Evolutionary conservation across 371 early-diverging fungal species (phyloP).

Genomic region (Circinella minor): DNA sequence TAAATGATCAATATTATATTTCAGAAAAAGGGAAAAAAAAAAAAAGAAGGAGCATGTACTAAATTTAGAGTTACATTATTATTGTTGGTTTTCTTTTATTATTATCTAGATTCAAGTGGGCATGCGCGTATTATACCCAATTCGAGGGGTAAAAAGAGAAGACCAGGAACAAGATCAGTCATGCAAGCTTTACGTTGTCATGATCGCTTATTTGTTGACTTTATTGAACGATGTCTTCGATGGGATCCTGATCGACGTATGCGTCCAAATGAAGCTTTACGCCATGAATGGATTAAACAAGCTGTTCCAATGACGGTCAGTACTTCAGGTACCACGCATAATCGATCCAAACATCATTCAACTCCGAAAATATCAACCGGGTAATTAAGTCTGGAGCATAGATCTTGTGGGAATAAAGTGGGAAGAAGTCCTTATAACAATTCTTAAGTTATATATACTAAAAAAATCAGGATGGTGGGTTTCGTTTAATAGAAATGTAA

Average conservation of each 20-base stretch:
- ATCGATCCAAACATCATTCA: conserved; percentile 3
- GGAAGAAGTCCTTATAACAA: too few relatives aligned
- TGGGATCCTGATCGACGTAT: conserved; percentile 89
- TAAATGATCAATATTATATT: conserved; percentile 25
- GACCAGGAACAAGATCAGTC: conserved; percentile 76
- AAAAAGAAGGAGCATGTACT: not conserved
- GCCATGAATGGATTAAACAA: conserved; percentile 72
- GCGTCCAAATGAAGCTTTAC: conserved; percentile 79
- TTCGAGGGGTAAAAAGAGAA: conserved; percentile 82
- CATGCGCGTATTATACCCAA: conserved; percentile 72
- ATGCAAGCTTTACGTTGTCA: conserved; percentile 65
- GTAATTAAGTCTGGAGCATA: not conserved
- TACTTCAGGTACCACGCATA: not conserved
- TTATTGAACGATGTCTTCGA: conserved; percentile 75
- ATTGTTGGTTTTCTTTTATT: not conserved
- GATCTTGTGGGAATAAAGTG: too few relatives aligned
- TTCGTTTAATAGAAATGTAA: not conserved
- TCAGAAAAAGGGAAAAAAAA: not conserved
- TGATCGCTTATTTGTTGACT: conserved; percentile 80
- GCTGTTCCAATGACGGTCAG: conserved; percentile 4
- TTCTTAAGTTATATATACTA: not conserved
- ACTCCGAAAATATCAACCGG: not conserved
- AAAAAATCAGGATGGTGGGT: not conserved
- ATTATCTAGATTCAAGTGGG: conserved; percentile 58
- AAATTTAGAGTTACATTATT: not conserved